Conservation (phyloP, 306 rosid species). For the Gillenia trifoliata region DNA sequence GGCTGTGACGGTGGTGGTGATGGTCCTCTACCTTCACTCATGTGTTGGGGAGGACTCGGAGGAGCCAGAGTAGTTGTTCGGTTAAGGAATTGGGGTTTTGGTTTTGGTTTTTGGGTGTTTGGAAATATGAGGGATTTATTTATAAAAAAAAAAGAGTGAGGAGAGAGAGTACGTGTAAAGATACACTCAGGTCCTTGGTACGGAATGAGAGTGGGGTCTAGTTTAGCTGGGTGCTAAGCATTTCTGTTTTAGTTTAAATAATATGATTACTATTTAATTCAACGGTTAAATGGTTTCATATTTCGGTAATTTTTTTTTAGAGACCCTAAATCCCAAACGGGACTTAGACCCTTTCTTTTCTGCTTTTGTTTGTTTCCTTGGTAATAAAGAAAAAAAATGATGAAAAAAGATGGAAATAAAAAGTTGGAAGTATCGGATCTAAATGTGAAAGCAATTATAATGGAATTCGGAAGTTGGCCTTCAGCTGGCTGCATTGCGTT, state of each 20-base stretch:
- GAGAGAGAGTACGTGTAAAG: constrained; percentile 24
- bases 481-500: neutral
- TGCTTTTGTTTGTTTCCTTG: constrained; percentile 2
- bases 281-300: too few species aligned
- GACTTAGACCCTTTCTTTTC: neutral
- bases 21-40: constrained; percentile 37
- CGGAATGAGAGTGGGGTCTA: constrained; percentile 45
- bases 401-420: neutral
- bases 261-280: too few species aligned
- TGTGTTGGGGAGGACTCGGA: constrained; percentile 15
- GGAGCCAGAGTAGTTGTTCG: neutral
- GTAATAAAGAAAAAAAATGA: neutral
- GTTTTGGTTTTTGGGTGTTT: neutral
- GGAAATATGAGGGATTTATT: neutral
- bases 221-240: neutral
- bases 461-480: neutral
- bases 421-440: neutral
- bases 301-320: too few species aligned
- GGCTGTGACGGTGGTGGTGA: neutral
- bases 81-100: neutral
- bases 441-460: neutral
- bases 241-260: too few species aligned
- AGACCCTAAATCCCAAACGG: too few species aligned
- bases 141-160: neutral
- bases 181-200: constrained; percentile 37